These are phyloP conservation scores for Gracilaria caudata DNA, from an alignment of 23 red algal genomes.

Conservation along the genomic window DNA sequence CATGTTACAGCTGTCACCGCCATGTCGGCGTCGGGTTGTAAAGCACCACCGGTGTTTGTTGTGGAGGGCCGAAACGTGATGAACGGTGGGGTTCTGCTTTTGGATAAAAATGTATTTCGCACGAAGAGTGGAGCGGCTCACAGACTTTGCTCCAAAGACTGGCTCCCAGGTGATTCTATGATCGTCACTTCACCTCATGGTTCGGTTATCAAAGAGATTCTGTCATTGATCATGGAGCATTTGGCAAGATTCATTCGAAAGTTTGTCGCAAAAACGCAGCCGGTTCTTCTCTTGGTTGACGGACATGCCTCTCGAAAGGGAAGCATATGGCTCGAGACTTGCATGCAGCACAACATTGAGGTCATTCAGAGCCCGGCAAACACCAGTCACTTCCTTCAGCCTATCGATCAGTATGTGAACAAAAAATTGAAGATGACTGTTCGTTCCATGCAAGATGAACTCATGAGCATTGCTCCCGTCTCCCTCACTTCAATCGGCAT, in stretches of 20 bases:
- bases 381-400: conserved; percentile 31
- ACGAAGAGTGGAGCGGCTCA: too few relatives aligned
- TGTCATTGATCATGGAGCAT: not conserved
- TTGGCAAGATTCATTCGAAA: not conserved
- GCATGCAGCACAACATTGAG: not conserved
- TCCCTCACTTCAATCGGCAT: not conserved
- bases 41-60: conserved; percentile 7
- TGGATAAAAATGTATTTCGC: not conserved
- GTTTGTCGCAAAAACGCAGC: not conserved
- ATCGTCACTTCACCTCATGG: not conserved
- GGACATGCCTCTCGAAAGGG: not conserved
- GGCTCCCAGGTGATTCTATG: not conserved
- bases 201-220: not conserved
- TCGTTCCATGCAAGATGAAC: not conserved
- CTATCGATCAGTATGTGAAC: not conserved
- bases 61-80: conserved; percentile 3
- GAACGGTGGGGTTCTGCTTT: not conserved
- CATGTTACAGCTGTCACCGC: conserved; percentile 20
- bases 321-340: not conserved
- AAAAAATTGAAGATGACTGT: conserved; percentile 5
- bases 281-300: conserved; percentile 2
- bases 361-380: conserved; percentile 3
- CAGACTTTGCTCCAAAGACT: not conserved
- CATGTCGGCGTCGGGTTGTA: not conserved
- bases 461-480: not conserved